Conservation (phyloP, 2,329 filamentous ascomycete species). For the Penicillium sp. region DNA sequence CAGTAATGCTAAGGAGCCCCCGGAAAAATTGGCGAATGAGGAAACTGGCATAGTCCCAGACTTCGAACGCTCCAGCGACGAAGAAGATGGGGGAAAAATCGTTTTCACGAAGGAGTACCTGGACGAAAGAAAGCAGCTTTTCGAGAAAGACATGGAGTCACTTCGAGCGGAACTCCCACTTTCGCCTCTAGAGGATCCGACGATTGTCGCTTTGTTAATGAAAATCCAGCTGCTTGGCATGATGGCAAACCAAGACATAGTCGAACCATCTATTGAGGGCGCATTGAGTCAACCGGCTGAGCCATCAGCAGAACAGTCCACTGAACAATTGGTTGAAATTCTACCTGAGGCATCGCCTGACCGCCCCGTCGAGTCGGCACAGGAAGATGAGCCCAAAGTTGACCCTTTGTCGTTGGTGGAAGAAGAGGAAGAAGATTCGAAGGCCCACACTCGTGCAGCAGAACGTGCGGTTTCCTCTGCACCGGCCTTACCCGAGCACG, state of each 20-base stretch:
- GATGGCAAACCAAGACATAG: conserved; percentile 37
- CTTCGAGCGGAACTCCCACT: conserved; percentile 46
- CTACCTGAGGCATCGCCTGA: background rate
- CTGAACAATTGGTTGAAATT: background rate
- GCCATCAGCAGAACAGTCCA: conserved; percentile 13
- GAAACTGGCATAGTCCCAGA: conserved; percentile 31
- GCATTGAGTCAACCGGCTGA: background rate
- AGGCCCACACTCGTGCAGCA: background rate
- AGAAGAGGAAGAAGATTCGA: conserved; percentile 9
- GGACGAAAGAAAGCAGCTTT: conserved; percentile 46
- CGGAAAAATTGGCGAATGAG: conserved; percentile 10
- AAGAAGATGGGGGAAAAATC: conserved; percentile 48
- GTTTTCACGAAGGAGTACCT: conserved; percentile 52
- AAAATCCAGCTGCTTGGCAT: conserved; percentile 48
- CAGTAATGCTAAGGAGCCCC: conserved; percentile 2
- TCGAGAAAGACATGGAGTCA: conserved; percentile 47
- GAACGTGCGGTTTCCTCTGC: conserved; percentile 18
- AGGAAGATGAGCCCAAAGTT: conserved; percentile 20
- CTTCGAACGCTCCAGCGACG: conserved; percentile 41
- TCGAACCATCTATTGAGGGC: background rate
- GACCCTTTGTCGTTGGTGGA: conserved; percentile 16
- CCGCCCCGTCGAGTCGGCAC: background rate
- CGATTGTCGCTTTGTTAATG: conserved; percentile 43
- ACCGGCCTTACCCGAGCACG: background rate
- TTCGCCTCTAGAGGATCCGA: conserved; percentile 44